Conservation (phyloP, 768 basidiomycete genomes). For the Multifurca ochricompacta region DNA sequence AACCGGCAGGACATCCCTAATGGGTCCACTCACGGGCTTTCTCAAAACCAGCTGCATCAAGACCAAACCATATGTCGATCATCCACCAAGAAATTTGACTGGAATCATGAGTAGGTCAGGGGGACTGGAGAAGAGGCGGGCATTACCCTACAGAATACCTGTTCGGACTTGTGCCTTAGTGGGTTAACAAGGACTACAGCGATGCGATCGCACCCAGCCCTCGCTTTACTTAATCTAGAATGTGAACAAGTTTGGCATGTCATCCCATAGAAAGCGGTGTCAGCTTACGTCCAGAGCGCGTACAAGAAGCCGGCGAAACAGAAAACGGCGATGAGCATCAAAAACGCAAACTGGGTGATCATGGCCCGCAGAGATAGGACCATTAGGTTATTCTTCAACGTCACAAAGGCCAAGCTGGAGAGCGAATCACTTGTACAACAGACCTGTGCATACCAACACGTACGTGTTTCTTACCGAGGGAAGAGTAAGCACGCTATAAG, state of each 20-base stretch:
- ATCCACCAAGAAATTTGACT: constrained; percentile 90
- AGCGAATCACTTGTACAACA: neutral
- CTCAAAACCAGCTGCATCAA: constrained; percentile 87
- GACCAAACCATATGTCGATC: constrained; percentile 89
- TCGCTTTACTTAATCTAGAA: constrained; percentile 52
- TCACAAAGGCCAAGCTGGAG: constrained; percentile 82
- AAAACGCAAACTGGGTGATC: constrained; percentile 80
- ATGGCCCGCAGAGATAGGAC: constrained; percentile 82
- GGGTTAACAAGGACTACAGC: neutral
- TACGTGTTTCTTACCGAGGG: constrained; percentile 48
- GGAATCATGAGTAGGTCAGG: neutral
- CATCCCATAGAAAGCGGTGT: neutral
- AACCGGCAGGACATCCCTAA: constrained; percentile 1
- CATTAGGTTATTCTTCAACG: constrained; percentile 72
- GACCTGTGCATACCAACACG: neutral
- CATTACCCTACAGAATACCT: constrained; percentile 32
- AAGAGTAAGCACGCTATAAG: constrained; percentile 88
- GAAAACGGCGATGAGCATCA: constrained; percentile 81
- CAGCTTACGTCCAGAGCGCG: constrained; percentile 83
- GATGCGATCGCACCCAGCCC: constrained; percentile 39
- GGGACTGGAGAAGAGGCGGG: neutral
- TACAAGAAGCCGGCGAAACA: constrained; percentile 92
- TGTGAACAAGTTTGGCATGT: neutral
- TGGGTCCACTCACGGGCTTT: constrained; percentile 51
- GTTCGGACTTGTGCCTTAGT: neutral